Conservation (phyloP, 306 rosid species). For the Leucaena leucocephala region DNA sequence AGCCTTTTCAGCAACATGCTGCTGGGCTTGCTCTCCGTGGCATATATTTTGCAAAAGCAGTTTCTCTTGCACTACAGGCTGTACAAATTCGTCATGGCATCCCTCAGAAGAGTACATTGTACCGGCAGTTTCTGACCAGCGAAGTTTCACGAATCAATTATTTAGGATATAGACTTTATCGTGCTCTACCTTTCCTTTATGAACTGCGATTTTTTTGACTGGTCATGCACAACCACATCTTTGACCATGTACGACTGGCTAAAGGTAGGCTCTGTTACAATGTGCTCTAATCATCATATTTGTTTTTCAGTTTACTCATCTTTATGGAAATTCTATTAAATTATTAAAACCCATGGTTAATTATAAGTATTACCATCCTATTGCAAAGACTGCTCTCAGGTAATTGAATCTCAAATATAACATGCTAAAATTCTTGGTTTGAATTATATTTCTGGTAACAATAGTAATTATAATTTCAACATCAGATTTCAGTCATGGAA, state of each 20-base stretch:
- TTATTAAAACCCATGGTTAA: conserved; percentile 7
- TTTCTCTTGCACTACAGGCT: conserved; percentile 94
- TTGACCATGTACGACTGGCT: conserved; percentile 99
- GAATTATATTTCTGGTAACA: conserved; percentile 26
- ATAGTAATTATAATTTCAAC: neutral
- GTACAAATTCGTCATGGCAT: conserved; percentile 86
- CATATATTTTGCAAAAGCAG: conserved; percentile 84
- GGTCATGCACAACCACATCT: conserved; percentile 98
- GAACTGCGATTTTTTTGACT: conserved; percentile 93
- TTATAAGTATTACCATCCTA: conserved; percentile 5
- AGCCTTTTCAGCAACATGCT: conserved; percentile 60
- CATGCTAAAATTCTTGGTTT: conserved; percentile 15
- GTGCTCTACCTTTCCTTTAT: conserved; percentile 95
- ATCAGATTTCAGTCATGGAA: conserved; percentile 19
- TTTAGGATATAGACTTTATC: conserved; percentile 91
- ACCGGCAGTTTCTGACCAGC: conserved; percentile 92
- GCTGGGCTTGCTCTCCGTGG: conserved; percentile 82
- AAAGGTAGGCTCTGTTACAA: conserved; percentile 64
- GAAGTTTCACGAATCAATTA: conserved; percentile 86
- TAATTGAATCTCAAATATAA: conserved; percentile 29
- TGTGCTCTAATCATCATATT: neutral
- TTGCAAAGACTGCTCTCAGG: conserved; percentile 8
- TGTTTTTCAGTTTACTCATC: neutral
- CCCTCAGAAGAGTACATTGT: conserved; percentile 90
- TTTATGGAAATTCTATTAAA: conserved; percentile 1